Evolutionary conservation across 768 basidiomycete species (phyloP).

Genomic region (Kwoniella newhampshirensis): DNA sequence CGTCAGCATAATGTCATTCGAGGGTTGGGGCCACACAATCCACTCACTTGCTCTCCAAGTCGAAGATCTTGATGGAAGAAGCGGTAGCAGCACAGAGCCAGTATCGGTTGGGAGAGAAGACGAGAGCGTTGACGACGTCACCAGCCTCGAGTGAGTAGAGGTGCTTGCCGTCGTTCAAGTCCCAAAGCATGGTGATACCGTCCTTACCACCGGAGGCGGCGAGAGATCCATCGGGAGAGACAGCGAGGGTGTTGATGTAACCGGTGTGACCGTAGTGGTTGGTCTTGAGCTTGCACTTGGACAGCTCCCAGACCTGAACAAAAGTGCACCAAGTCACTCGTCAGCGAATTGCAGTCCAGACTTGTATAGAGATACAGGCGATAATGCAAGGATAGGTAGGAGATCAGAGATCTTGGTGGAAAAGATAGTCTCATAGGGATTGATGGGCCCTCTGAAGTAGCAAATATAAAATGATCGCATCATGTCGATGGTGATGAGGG

Average conservation of each 20-base stretch:
- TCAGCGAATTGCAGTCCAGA: background rate
- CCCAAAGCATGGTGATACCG: slow-evolving; percentile 99
- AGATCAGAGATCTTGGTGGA: slow-evolving; percentile 80
- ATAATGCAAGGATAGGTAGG: slow-evolving; percentile 10
- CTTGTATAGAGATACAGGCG: background rate
- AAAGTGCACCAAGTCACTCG: slow-evolving; percentile 3
- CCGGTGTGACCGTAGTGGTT: slow-evolving; percentile 99
- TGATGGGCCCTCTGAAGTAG: slow-evolving; percentile 75
- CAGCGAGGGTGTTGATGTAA: slow-evolving; percentile 97
- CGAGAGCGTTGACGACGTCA: slow-evolving; percentile 96
- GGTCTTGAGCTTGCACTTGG: slow-evolving; percentile 99
- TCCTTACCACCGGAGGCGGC: slow-evolving; percentile 99
- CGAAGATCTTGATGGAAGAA: slow-evolving; percentile 98
- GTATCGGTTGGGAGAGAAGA: slow-evolving; percentile 99
- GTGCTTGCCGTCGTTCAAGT: slow-evolving; percentile 99
- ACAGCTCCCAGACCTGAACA: slow-evolving; percentile 93
- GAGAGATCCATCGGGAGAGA: slow-evolving; percentile 97
- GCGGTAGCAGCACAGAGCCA: slow-evolving; percentile 99
- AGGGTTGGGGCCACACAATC: background rate
- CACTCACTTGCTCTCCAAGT: slow-evolving; percentile 96
- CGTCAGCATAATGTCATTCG: background rate
- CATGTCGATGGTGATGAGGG: slow-evolving; percentile 37
- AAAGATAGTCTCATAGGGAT: slow-evolving; percentile 71
- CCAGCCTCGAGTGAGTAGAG: slow-evolving; percentile 99
- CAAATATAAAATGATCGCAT: slow-evolving; percentile 69